Evolutionary conservation across 2,329 filamentous ascomycete genomes (phyloP), one percentile per base, ranked within the genome.

Genomic region (Aspergillus fructus): DNA sequence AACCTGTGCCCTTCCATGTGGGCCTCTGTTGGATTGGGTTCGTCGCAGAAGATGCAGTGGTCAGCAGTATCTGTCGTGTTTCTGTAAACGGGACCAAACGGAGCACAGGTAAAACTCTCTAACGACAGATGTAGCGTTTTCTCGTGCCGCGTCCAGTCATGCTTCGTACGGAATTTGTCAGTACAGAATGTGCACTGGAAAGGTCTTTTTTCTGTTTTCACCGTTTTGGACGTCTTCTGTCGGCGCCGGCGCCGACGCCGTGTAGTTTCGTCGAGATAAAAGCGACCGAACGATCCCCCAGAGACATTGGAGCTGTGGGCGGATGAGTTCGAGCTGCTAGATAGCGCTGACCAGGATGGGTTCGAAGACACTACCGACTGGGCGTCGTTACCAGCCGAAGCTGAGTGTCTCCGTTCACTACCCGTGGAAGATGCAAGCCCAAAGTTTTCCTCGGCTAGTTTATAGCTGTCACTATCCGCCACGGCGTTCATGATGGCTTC

Each of bases 401-500:
- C 7, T 24, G 24, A 24, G 24, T 24, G 24, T 24, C 24, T 24
- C 5, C 7, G 24, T 24, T 24, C 24, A 24, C 24, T 6, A 6
- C 24, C 24, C 24, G 5, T 24, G 7, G 24, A 24, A 24, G 24
- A 24, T 24, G 24, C 24, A 24, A 24, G 24, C 24, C 24, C 1
- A 24, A 24, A 24, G 5, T 24, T 7, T 24, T 24, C 24, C 24
- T 24, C 24, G 5, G 24, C 19, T 8, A 23, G 43, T 11, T 24
- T 24, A 24, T 15, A 6, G 15, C 7, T 17, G 47, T 34, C 37
- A 27, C 61, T 62, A 47, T 49, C 50, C n/a, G 67, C 62, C 45
- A 86, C 77, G 58, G 83, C 83, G 60, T 80, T 76, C 23, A 79
- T 79, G 67, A 87, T 86, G 72, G 81, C 83, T 27, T 76, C 80